Evolutionary conservation across 2,329 filamentous ascomycete species (phyloP), one percentile per base, ranked within the genome.

Genomic region (Chaetomium strumarium): DNA sequence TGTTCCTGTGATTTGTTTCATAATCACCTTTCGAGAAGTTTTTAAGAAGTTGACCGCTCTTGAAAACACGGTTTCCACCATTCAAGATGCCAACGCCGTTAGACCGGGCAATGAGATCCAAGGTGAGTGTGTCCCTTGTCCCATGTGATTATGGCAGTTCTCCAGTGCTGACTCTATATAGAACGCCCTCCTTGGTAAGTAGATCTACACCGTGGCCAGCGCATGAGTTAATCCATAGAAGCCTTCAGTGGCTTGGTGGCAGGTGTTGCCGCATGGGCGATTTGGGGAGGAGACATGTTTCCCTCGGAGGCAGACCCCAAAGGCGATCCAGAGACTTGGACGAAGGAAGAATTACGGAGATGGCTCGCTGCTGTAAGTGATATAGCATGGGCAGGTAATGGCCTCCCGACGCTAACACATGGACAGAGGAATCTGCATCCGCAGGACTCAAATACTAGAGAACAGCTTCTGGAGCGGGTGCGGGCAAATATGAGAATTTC

Each of bases 221-320:
- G 6, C 45, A 40, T 31, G 24, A 24, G 47, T 57, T 68, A 56
- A 69, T 59, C 33, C n/a, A 45, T 63, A 62, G 51, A 72, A 84
- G 88, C 84, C 16, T 96, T 96, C 66, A 84, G 86, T 5, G 88
- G 87, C 10, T 78, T 95, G 48, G 80, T 96, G 13, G 87, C 88
- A 7, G 89, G 87, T 2, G 90, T 86, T 2, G 86, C 90, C 14
- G 83, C 81, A 39, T 96, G 87, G 85, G 80, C 81, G 16, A 92
- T 96, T 62, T 95, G 87, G 84, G 90, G 90, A 52, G 78, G 81
- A 49, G 89, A 92, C 58, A 79, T 96, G 64, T 95, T 96, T 63
- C 91, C 91, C 1, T 69, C 79, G 3, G 75, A 83, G 59, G 55
- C 75, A 44, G 90, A 96, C 66, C 90, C 91, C n/a, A 88, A 75